A percentile compares a stretch with the other conserved stretches of the same genome.
Conservation (phyloP, 1,139 yeast species). For the Yamadazyma conglobata region DNA sequence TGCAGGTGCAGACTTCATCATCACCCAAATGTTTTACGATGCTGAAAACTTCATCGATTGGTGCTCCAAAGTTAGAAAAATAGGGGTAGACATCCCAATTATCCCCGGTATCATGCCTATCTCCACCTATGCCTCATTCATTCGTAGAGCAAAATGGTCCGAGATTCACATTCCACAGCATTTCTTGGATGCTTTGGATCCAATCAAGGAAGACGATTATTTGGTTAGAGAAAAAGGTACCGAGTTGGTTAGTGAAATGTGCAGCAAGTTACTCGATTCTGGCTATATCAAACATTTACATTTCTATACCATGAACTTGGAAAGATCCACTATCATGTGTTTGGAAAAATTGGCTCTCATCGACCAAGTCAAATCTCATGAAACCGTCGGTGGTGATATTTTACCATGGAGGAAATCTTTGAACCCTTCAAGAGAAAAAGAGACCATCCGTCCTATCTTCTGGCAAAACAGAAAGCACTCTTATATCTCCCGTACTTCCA, state of each 20-base stretch:
- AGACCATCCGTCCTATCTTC: constrained; percentile 87
- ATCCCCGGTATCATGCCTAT: constrained; percentile 99
- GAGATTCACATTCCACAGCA: constrained; percentile 74
- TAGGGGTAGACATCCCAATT: constrained; percentile 82
- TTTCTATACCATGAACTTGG: constrained; percentile 95
- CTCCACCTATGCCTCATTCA: constrained; percentile 85
- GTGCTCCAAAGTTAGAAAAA: constrained; percentile 68
- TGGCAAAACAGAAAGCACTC: constrained; percentile 95
- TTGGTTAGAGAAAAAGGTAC: constrained; percentile 86
- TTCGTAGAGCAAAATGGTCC: constrained; percentile 95
- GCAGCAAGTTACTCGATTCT: constrained; percentile 64
- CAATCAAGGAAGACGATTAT: constrained; percentile 86
- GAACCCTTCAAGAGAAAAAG: constrained; percentile 77
- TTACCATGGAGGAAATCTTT: constrained; percentile 91
- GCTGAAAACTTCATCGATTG: constrained; percentile 78
- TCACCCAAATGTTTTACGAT: constrained; percentile 92
- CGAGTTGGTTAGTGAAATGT: constrained; percentile 79
- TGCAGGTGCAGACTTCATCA: constrained; percentile 88
- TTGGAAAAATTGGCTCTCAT: constrained; percentile 69
- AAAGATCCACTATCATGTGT: constrained; percentile 84
- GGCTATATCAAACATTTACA: constrained; percentile 83
- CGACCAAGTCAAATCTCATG: constrained; percentile 40
- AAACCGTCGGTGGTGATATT: constrained; percentile 36
- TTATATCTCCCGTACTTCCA: constrained; percentile 83
- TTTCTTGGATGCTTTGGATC: constrained; percentile 69